phyloP scores from a whole-genome alignment of 192 early-diverging fungal genomes.

The Linnemannia hyalina region DNA sequence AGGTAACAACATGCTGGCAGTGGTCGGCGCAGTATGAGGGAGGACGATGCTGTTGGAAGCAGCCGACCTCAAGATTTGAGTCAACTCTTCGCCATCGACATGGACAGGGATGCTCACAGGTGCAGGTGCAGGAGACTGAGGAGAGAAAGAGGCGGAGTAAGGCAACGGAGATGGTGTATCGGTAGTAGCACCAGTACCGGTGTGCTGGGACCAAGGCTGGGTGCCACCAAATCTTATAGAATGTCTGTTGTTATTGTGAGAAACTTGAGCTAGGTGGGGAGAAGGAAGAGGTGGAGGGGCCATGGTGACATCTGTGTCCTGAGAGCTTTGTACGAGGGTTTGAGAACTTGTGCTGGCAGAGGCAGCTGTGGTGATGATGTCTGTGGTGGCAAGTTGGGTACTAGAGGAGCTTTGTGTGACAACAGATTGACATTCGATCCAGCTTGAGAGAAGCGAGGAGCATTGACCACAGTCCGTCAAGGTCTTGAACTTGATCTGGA shows the following conservation, averaged over 20 bases:
- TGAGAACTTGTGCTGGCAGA: not conserved
- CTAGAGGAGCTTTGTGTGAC: not conserved
- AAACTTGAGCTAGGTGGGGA: not conserved
- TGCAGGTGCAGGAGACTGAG: too few species aligned
- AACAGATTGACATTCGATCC: slow-evolving; percentile 18
- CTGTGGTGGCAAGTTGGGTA: not conserved
- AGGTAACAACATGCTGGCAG: not conserved
- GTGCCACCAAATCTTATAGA: not conserved
- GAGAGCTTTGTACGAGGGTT: not conserved
- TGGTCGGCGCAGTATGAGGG: not conserved
- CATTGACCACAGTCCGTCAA: slow-evolving; percentile 23
- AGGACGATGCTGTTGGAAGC: not conserved
- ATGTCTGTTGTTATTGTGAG: not conserved
- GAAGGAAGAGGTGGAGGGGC: not conserved
- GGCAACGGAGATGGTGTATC: not conserved
- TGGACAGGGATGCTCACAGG: too few species aligned
- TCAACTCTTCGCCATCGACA: not conserved
- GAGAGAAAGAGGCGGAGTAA: not conserved
- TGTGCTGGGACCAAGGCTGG: not conserved
- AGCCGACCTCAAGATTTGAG: not conserved
- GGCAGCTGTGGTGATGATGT: too few species aligned
- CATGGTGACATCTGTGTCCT: not conserved
- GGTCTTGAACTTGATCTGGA: slow-evolving; percentile 29
- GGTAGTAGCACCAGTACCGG: not conserved
- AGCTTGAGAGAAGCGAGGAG: not conserved